Evolutionary conservation across 2,329 filamentous ascomycete species (phyloP).

Genomic region (Ceratocystis cacaofunesta): DNA sequence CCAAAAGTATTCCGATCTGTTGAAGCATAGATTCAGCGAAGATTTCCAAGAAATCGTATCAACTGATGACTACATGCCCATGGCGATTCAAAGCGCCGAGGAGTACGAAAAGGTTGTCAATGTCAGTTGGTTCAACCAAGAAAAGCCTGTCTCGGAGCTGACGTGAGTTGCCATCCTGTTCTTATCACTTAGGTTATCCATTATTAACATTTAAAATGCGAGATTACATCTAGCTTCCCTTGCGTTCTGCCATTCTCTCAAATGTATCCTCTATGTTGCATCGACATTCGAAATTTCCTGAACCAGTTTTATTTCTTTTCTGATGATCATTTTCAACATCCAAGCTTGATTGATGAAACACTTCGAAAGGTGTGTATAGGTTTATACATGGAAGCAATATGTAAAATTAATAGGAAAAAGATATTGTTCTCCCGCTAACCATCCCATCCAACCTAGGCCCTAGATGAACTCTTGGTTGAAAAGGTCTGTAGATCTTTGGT

Average conservation of each 20-base stretch:
- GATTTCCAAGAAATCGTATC: slow-evolving; percentile 85
- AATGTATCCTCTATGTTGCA: slow-evolving; percentile 97
- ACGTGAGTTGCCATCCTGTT: slow-evolving; percentile 35
- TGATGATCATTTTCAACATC: slow-evolving; percentile 87
- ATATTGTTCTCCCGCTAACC: not conserved
- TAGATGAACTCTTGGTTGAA: slow-evolving; percentile 87
- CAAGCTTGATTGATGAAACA: slow-evolving; percentile 79
- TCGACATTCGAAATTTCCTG: slow-evolving; percentile 92
- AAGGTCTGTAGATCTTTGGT: slow-evolving; percentile 87
- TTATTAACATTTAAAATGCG: slow-evolving; percentile 20
- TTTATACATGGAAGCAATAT: too few relatives aligned
- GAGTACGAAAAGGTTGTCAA: slow-evolving; percentile 94
- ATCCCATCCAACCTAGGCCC: slow-evolving; percentile 38
- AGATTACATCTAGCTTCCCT: slow-evolving; percentile 50
- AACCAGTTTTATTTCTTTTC: slow-evolving; percentile 98
- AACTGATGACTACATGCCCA: slow-evolving; percentile 99
- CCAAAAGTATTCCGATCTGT: slow-evolving; percentile 79
- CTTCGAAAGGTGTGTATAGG: slow-evolving; percentile 47
- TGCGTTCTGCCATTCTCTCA: slow-evolving; percentile 95
- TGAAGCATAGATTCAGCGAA: slow-evolving; percentile 83
- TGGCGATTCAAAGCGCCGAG: slow-evolving; percentile 80
- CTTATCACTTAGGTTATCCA: not conserved
- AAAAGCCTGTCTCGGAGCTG: slow-evolving; percentile 60
- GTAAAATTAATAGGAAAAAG: not conserved
- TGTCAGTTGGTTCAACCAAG: slow-evolving; percentile 88